Base-by-base conservation (phyloP, 192 early-diverging fungal genomes). In the Spinellus fusiger region DNA sequence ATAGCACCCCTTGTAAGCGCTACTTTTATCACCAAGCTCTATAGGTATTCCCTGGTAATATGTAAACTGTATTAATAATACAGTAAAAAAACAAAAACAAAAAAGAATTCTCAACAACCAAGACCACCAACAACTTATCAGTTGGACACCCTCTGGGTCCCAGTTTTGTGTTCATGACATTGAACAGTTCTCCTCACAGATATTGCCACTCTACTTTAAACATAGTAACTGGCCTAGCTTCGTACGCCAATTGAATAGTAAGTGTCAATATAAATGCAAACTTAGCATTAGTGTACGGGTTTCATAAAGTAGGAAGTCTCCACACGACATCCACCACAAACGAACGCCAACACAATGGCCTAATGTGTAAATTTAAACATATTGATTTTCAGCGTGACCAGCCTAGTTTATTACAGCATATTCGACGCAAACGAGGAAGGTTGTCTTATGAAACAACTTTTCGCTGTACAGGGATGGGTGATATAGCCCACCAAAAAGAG, bases 211-310 rank as follows among this genome's bases (percentile, higher is more conserved):
- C 31, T 59, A 49, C 44, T 59, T 59, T 59, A 59, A 59, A n/a
- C 57, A 59, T 18, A 59, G 32, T 31, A 59, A 59, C 29, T 59
- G 57, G 57, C 57, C 40, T 12, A 59, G 57, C 23, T 59, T 59
- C 49, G 57, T 59, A 32, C 46, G 57, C 32, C 57, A 59, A 33
- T 13, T 59, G 23, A 59, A 59, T 13, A 48, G 57, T 59, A 59
- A 46, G 57, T 40, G 7, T 57, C 5, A 25, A 7, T 57, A 55
- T 37, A 23, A 25, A 26, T 51, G 5, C 34, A 32, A 10, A 33
- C 29, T 55, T 29, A 33, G 1, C 49, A 51, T 51, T 12, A 59
- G 57, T 59, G 29, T 59, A 59, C 33, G 57, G 57, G 15, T 59
- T 59, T 48, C 57, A 47, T 6, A 59, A 59, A 48, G 46, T 59